Conservation (phyloP, 179 eudicot species). For the Beta macrorhiza region DNA sequence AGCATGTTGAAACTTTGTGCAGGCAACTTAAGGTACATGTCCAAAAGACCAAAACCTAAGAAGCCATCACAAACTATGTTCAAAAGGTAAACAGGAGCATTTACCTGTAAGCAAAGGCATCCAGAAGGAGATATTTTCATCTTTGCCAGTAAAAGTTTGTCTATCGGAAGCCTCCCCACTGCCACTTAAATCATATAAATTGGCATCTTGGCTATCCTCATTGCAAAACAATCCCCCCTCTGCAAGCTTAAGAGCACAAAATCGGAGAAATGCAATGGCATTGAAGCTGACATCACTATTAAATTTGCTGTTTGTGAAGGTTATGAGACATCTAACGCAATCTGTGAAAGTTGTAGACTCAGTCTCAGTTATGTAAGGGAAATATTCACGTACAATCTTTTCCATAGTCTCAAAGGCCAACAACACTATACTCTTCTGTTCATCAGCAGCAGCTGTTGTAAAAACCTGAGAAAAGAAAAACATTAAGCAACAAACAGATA, state of each 20-base stretch:
- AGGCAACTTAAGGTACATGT: not conserved
- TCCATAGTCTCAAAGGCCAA: slow-evolving; percentile 98
- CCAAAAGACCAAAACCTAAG: not conserved
- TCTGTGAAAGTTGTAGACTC: slow-evolving; percentile 88
- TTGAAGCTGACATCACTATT: slow-evolving; percentile 95
- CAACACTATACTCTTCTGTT: slow-evolving; percentile 83
- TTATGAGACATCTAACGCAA: slow-evolving; percentile 88
- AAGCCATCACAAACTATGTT: not conserved
- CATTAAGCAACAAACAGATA: slow-evolving; percentile 7
- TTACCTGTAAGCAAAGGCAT: slow-evolving; percentile 94
- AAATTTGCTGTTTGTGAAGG: slow-evolving; percentile 88
- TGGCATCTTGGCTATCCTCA: slow-evolving; percentile 52
- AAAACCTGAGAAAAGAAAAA: slow-evolving; percentile 58
- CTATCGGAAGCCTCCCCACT: slow-evolving; percentile 48
- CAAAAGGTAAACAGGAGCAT: not conserved
- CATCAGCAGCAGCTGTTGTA: slow-evolving; percentile 98
- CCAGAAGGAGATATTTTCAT: slow-evolving; percentile 77
- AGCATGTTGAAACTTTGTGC: not conserved
- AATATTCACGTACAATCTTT: slow-evolving; percentile 92
- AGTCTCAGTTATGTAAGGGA: slow-evolving; percentile 92
- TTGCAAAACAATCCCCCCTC: slow-evolving; percentile 82
- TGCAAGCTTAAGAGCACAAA: slow-evolving; percentile 96
- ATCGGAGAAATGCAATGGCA: slow-evolving; percentile 97
- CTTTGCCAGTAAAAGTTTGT: slow-evolving; percentile 44
- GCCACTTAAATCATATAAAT: slow-evolving; percentile 37